Evolutionary conservation across 2,329 filamentous ascomycete genomes (phyloP), one percentile per base, ranked within the genome.

Genomic region (Colletotrichum sp.): DNA sequence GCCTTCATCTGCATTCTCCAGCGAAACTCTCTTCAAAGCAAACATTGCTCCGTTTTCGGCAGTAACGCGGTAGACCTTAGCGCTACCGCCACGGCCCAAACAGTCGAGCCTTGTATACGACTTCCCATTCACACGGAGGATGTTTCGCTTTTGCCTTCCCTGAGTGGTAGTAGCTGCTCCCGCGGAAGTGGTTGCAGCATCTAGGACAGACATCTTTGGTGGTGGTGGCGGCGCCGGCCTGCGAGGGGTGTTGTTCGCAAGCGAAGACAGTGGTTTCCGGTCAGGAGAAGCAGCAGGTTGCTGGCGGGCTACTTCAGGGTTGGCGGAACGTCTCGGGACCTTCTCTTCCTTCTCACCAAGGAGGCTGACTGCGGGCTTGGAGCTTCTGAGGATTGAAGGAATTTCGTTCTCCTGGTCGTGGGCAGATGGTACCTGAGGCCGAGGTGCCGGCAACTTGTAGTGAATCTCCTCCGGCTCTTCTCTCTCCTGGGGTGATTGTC

Each of bases 31-130:
- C 86, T 99, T 99, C 79, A 99, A 86, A 1, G 97, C 97, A 84
- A 98, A 96, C 85, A 98, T 95, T 83, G 96, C 98, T 81, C 95
- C 96, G 82, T 98, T 98, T 84, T 99, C 97, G 0, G 97, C 96
- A 88, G 98, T 98, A 39, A 99, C 97, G 61, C 96, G 93, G 84
- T 98, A 99, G 3, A 99, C 97, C 81, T 98, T 96, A 66, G 94
- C 96, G 79, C 95, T 98, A 36, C 97, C 97, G 77, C 97, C 97
- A 74, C 96, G 93, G 12, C 97, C 97, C 78, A 99, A 93, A 79
- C 94, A 95, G 83, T 98, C 96, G 77, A 98, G 91, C 63, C 96
- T 91, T 27, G 96, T 97, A 82, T 98, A 99, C 44, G 93, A 91
- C 82, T 98, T 98, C 76, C 95, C 95, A 82, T 99, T 99, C 77